Conservation (phyloP, 139 green algal species). For the Spirogloea muscicola region DNA sequence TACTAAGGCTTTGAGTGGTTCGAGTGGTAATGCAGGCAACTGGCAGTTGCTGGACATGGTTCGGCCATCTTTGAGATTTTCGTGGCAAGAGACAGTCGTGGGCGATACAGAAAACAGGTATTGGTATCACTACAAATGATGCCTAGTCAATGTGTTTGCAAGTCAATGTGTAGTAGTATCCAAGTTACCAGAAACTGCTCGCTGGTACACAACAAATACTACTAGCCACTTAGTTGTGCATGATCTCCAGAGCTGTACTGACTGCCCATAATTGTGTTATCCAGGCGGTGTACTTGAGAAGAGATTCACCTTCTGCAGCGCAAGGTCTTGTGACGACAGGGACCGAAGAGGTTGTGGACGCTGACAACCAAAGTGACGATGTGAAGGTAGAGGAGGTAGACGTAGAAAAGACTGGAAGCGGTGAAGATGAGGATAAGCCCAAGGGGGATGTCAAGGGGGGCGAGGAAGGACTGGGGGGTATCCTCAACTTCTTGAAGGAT, state of each 20-base stretch:
- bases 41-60: conserved; percentile 22
- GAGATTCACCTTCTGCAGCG: not conserved
- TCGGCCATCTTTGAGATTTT: conserved; percentile 31
- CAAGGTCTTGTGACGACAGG: not conserved
- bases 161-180: too few species aligned
- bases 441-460: not conserved
- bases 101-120: conserved; percentile 2
- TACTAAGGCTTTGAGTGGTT: conserved; percentile 1
- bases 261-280: not conserved
- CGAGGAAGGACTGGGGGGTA: not conserved
- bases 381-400: not conserved
- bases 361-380: not conserved
- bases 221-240: not conserved
- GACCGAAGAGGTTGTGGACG: not conserved
- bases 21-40: conserved; percentile 16
- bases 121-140: too few species aligned
- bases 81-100: not conserved
- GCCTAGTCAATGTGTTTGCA: too few species aligned
- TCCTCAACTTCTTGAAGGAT: conserved; percentile 12
- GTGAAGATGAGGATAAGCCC: not conserved
- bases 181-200: too few species aligned
- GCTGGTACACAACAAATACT: too few species aligned
- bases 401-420: not conserved
- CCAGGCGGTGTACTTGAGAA: not conserved
- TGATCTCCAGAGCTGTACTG: not conserved